These are phyloP conservation scores for Talaromyces stipitatus DNA, from an alignment of 495 filamentous ascomycete species.

Conservation along the genomic window DNA sequence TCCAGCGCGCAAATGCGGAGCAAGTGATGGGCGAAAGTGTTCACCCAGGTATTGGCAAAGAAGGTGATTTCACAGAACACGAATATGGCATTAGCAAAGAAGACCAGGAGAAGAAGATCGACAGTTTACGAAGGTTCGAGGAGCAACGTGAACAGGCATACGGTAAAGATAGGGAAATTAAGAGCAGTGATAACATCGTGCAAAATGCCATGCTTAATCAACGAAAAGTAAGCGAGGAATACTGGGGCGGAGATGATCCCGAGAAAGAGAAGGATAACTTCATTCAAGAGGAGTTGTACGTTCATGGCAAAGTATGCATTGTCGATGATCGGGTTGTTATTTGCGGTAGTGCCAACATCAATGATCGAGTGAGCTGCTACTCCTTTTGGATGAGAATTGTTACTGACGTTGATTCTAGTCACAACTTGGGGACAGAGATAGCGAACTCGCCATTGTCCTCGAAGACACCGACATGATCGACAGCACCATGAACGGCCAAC, in stretches of 20 bases:
- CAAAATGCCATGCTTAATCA: slow-evolving; percentile 72
- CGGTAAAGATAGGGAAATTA: slow-evolving; percentile 27
- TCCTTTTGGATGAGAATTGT: slow-evolving; percentile 4
- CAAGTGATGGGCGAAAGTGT: slow-evolving; percentile 75
- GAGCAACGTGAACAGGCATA: slow-evolving; percentile 24
- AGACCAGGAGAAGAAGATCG: slow-evolving; percentile 20
- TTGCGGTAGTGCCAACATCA: slow-evolving; percentile 86
- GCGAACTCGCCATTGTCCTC: slow-evolving; percentile 87
- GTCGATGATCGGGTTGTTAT: slow-evolving; percentile 76
- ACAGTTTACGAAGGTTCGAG: slow-evolving; percentile 60
- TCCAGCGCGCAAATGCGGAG: slow-evolving; percentile 78
- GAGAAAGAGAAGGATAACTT: slow-evolving; percentile 76
- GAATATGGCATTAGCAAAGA: slow-evolving; percentile 26
- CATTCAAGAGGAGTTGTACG: slow-evolving; percentile 90
- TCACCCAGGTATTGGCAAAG: slow-evolving; percentile 49
- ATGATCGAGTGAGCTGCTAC: slow-evolving; percentile 58
- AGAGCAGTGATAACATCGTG: slow-evolving; percentile 62
- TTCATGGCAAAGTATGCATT: slow-evolving; percentile 84
- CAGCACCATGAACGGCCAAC: slow-evolving; percentile 69
- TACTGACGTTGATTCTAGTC: slow-evolving; percentile 34
- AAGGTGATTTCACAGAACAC: slow-evolving; percentile 33
- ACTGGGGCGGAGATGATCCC: slow-evolving; percentile 58
- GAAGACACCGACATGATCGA: slow-evolving; percentile 71
- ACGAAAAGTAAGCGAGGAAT: slow-evolving; percentile 57
- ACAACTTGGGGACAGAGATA: slow-evolving; percentile 83